Evolutionary conservation across 2,329 filamentous ascomycete genomes (phyloP).

Genomic region (Cladobotryum mycophilum): DNA sequence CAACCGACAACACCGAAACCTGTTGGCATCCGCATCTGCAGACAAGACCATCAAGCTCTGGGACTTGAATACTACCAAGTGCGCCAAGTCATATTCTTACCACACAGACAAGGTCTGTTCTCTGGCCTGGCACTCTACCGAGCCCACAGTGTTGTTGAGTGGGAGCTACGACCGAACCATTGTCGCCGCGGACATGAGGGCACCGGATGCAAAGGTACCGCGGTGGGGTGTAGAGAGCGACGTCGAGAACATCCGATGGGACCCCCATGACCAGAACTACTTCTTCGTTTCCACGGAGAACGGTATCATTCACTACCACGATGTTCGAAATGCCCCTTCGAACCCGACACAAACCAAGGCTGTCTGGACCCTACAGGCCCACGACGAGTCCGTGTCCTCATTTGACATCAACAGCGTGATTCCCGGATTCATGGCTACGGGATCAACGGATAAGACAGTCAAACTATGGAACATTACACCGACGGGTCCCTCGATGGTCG

Average conservation of each 20-base stretch:
- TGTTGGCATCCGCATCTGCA: constrained; percentile 89
- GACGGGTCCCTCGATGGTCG: constrained; percentile 80
- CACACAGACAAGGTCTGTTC: constrained; percentile 98
- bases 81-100: constrained; percentile 90
- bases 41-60: constrained; percentile 97
- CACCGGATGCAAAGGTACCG: constrained; percentile 72
- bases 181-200: constrained; percentile 93
- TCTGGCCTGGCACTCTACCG: constrained; percentile 82
- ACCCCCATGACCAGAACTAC: constrained; percentile 85
- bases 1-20: constrained; percentile 88
- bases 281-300: constrained; percentile 95
- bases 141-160: constrained; percentile 82
- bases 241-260: constrained; percentile 88
- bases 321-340: constrained; percentile 69
- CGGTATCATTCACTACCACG: constrained; percentile 88
- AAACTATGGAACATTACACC: constrained; percentile 92
- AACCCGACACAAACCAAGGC: constrained; percentile 72
- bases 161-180: constrained; percentile 94
- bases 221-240: constrained; percentile 94
- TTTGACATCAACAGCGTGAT: constrained; percentile 90
- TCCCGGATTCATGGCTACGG: constrained; percentile 88
- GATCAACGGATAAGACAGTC: constrained; percentile 88
- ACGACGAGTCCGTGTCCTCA: constrained; percentile 84
- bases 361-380: constrained; percentile 90
- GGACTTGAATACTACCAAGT: constrained; percentile 88